Base-by-base conservation (phyloP, 2,329 filamentous ascomycete genomes). In the Ophiostoma tasmaniense region DNA sequence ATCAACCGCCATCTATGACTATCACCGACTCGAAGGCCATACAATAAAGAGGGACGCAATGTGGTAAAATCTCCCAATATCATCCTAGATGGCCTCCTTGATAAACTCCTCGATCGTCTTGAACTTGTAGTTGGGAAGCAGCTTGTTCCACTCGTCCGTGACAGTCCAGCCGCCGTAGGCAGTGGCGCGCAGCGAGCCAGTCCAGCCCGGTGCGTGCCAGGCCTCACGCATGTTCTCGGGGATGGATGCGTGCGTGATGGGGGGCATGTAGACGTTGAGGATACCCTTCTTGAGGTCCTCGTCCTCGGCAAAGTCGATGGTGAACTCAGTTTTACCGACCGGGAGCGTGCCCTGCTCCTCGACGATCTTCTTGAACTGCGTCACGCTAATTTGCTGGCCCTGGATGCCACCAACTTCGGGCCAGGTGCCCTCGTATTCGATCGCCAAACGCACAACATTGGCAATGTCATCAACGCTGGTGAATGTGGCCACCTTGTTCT, bases 271-370 rank as follows among this genome's bases (percentile, higher is more conserved):
- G 0, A 79, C 75, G 17, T 78, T 77, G 1, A 81, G 71, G 14
- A 70, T 69, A 7, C 82, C 83, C 2, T 75, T 39, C 72, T 81
- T 75, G 5, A 87, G 79, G 72, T 87, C 84, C 66, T 80, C 77
- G 0, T 78, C 67, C 45, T 77, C 78, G 1, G 86, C 75, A n/a
- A 77, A 78, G 4, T 85, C 81, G 11, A 85, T 72, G 17, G 39
- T 4, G 17, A 42, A 39, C 33, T 25, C 22, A 13, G 67, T 39
- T 67, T 64, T 64, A 20, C 28, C 61, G 6, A 22, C 13, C 5
- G 50, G 0, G 80, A 80, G 1, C 84, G 74, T 3, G 76, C 73
- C 4, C 83, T 73, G 1, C 83, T 52, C 17, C 81, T 73, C 3
- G 73, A 70, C 39, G 79, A 55, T 33, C 13, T 17, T 33, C 25